Conservation (phyloP, 176 grass and related monocot species). For the Urochloa ruziziensis region DNA sequence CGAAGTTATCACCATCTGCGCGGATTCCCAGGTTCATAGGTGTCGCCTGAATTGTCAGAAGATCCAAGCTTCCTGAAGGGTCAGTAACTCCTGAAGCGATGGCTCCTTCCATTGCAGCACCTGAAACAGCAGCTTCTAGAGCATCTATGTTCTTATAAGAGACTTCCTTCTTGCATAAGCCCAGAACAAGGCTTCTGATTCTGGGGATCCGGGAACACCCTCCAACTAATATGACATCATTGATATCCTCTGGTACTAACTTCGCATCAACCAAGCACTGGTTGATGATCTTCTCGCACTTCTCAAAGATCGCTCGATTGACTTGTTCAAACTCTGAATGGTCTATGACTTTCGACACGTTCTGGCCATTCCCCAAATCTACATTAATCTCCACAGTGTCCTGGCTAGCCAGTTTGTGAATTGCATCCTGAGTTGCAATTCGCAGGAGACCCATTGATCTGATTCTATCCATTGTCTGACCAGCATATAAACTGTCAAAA, state of each 20-base stretch:
- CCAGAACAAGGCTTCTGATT: conserved; percentile 57
- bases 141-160: conserved; percentile 45
- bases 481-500: conserved; percentile 47
- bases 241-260: conserved; percentile 38
- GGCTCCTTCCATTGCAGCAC: conserved; percentile 68
- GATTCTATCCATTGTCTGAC: conserved; percentile 54
- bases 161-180: conserved; percentile 48
- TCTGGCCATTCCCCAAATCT: conserved; percentile 39
- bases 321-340: conserved; percentile 56
- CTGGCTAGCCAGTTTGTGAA: conserved; percentile 51
- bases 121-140: conserved; percentile 60
- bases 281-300: conserved; percentile 49
- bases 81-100: conserved; percentile 59
- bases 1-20: conserved; percentile 8
- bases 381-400: conserved; percentile 39
- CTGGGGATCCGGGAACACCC: conserved; percentile 59
- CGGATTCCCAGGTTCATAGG: conserved; percentile 63
- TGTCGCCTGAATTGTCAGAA: conserved; percentile 59
- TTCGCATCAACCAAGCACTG: conserved; percentile 60
- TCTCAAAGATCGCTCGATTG: conserved; percentile 46
- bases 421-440: conserved; percentile 60
- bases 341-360: conserved; percentile 31
- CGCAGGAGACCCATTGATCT: conserved; percentile 39
- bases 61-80: conserved; percentile 54
- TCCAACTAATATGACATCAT: conserved; percentile 69